phyloP scores from a whole-genome alignment of 345 rosid genomes.

The Anacardium occidentale region DNA sequence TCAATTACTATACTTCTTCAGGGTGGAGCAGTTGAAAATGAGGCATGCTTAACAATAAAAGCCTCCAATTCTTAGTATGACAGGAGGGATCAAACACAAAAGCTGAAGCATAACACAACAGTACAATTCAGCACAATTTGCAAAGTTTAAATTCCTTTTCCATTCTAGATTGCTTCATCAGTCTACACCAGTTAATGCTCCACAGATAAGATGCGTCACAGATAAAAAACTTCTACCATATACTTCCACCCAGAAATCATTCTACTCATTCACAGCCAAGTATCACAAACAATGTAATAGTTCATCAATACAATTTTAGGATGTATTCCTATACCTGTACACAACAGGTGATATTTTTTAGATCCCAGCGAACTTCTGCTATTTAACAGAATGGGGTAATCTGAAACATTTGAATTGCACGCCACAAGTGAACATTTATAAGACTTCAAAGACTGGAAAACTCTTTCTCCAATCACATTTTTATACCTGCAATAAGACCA shows the following conservation, averaged over 20 bases:
- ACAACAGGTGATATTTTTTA: conserved; percentile 6
- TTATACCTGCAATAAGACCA: conserved; percentile 7
- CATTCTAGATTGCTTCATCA: neutral
- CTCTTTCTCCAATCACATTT: conserved; percentile 8
- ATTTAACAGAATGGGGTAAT: conserved; percentile 10
- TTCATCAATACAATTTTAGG: neutral
- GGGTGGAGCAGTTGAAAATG: no score
- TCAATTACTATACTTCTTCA: neutral
- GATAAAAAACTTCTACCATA: no score
- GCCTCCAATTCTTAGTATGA: neutral
- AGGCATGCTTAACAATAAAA: neutral
- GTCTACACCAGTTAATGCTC: neutral
- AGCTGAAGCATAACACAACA: neutral
- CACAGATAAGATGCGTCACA: neutral
- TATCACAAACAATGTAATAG: neutral
- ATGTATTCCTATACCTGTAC: conserved; percentile 18
- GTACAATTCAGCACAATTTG: neutral
- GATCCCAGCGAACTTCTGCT: conserved; percentile 6
- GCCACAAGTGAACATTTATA: neutral
- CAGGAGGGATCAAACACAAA: neutral
- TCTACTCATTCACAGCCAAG: neutral
- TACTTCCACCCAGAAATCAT: neutral
- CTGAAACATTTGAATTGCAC: conserved; percentile 10
- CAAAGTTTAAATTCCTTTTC: no score
- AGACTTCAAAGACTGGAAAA: neutral